Conservation (phyloP, 2,329 filamentous ascomycete genomes). For the Claviceps sp. region DNA sequence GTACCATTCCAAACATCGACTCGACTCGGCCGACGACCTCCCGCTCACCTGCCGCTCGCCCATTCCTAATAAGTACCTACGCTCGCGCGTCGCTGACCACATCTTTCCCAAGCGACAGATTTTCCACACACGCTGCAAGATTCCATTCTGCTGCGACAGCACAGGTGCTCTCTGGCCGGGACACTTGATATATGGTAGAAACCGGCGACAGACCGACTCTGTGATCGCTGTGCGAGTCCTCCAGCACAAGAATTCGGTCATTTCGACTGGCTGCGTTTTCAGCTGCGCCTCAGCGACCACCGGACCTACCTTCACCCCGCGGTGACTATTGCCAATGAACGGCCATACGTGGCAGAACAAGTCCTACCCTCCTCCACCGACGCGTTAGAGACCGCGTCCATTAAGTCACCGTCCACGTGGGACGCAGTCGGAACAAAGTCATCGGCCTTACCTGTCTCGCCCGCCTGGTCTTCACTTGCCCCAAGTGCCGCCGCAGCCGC, state of each 20-base stretch:
- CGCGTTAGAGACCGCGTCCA: constrained; percentile 16
- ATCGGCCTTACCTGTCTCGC: neutral
- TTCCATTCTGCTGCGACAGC: neutral
- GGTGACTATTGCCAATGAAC: constrained; percentile 9
- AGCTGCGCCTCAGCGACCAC: neutral
- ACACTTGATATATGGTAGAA: too few species aligned
- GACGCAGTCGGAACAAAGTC: neutral
- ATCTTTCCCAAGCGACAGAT: neutral
- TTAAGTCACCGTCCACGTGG: neutral
- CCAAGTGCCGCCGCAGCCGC: neutral
- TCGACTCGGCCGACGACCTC: neutral
- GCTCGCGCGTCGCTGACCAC: neutral
- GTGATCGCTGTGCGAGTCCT: neutral
- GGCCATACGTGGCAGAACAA: constrained; percentile 6
- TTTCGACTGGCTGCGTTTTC: neutral
- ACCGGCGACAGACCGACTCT: neutral
- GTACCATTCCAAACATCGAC: neutral
- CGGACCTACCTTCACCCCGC: neutral
- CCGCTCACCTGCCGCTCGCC: neutral
- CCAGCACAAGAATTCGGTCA: neutral
- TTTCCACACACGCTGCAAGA: neutral
- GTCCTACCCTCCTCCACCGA: constrained; percentile 9
- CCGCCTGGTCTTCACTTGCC: neutral
- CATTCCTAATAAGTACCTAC: neutral
- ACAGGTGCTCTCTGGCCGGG: neutral